Percentiles rank a stretch among this genome's conserved stretches.
These are phyloP conservation scores for Amauroascus verrucosus DNA, from an alignment of 2,329 filamentous ascomycete species.

Conservation along the genomic window DNA sequence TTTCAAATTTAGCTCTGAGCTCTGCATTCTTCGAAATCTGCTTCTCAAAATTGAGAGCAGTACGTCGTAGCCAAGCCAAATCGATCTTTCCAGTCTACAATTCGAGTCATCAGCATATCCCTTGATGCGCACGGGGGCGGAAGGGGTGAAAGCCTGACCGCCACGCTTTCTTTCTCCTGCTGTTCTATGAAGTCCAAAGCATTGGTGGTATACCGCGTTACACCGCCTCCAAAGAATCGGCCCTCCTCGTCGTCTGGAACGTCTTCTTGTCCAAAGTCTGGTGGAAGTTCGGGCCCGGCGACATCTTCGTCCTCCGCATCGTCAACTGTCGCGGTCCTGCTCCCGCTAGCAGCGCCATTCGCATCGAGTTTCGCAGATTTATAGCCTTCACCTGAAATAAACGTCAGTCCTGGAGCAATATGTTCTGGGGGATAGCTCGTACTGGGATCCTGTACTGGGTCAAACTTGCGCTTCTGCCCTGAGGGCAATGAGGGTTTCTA, in stretches of 20 bases:
- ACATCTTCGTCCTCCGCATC: conserved; percentile 41
- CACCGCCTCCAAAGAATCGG: conserved; percentile 87
- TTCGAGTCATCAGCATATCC: conserved; percentile 19
- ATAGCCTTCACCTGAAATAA: conserved; percentile 44
- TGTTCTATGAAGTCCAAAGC: conserved; percentile 81
- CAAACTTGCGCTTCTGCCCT: conserved; percentile 49
- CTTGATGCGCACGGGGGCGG: background rate
- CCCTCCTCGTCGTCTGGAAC: conserved; percentile 75
- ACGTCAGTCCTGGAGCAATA: background rate
- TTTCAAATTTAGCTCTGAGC: conserved; percentile 72
- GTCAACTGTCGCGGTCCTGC: conserved; percentile 37
- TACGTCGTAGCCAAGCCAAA: conserved; percentile 67
- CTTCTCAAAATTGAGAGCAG: conserved; percentile 76
- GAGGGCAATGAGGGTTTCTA: conserved; percentile 42
- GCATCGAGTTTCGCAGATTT: conserved; percentile 48
- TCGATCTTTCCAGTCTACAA: conserved; percentile 64
- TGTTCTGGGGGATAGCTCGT: conserved; percentile 18
- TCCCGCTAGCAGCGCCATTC: conserved; percentile 42
- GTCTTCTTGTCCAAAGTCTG: conserved; percentile 49
- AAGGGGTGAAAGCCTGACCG: conserved; percentile 24
- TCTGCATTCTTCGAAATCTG: conserved; percentile 86
- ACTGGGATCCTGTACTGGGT: conserved; percentile 44
- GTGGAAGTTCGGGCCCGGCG: conserved; percentile 47
- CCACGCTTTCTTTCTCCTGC: conserved; percentile 45
- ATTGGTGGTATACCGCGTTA: conserved; percentile 67